A percentile compares a stretch with the other conserved stretches of the same genome.
Evolutionary conservation across 495 filamentous ascomycete species (phyloP).

Genomic region (Annulohypoxylon nitens): DNA sequence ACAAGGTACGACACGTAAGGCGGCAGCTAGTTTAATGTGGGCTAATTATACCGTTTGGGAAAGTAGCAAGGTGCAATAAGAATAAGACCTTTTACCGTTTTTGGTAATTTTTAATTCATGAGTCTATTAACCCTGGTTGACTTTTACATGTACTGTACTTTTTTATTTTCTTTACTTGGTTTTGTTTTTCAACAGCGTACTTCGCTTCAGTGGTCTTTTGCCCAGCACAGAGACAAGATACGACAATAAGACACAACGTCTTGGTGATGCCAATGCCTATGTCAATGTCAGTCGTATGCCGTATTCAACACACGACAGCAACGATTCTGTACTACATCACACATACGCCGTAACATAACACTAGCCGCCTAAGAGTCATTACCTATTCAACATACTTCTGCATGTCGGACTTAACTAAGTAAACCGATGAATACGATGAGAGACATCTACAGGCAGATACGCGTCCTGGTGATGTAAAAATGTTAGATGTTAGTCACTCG

Average conservation of each 20-base stretch:
- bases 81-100: slow-evolving; percentile 19
- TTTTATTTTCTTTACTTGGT: slow-evolving; percentile 1
- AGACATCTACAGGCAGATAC: not conserved
- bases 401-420: not conserved
- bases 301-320: slow-evolving; percentile 11
- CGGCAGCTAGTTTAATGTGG: slow-evolving; percentile 36
- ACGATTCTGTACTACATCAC: not conserved
- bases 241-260: slow-evolving; percentile 24
- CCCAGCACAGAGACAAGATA: slow-evolving; percentile 14
- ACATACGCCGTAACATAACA: not conserved
- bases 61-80: slow-evolving; percentile 7
- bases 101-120: slow-evolving; percentile 28
- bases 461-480: not conserved
- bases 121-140: slow-evolving; percentile 7
- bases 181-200: not conserved
- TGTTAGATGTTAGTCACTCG: slow-evolving; percentile 17
- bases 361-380: slow-evolving; percentile 20
- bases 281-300: slow-evolving; percentile 4
- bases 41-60: slow-evolving; percentile 35
- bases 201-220: slow-evolving; percentile 9
- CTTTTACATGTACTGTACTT: slow-evolving; percentile 28
- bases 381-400: not conserved
- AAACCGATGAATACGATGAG: not conserved
- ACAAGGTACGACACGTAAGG: slow-evolving; percentile 25
- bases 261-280: slow-evolving; percentile 23